Evolutionary conservation across 345 rosid genomes (phyloP).

Genomic region (Corymbia maculata): DNA sequence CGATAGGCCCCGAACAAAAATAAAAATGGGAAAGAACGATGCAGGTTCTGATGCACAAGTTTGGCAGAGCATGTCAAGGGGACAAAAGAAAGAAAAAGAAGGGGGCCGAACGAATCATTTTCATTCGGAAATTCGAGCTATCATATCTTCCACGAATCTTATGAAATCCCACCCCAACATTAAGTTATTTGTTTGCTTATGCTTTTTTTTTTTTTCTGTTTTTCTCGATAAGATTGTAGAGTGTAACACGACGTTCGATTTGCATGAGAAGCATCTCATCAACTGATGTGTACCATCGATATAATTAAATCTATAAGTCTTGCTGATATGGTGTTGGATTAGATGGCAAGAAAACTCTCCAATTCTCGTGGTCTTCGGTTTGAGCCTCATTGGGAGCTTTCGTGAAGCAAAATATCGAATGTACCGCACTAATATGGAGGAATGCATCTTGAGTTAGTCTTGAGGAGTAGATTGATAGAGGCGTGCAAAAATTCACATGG

Average conservation of each 20-base stretch:
- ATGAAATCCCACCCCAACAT: background rate
- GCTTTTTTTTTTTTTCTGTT: background rate
- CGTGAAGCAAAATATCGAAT: background rate
- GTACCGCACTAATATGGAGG: background rate
- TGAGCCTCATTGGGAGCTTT: accelerated
- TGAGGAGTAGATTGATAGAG: accelerated
- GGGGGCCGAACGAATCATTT: background rate
- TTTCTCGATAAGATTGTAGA: background rate
- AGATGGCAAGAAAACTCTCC: background rate
- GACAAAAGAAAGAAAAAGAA: background rate
- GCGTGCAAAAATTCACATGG: accelerated
- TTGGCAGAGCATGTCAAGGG: background rate
- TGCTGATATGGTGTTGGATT: too few relatives aligned
- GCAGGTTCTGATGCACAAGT: background rate
- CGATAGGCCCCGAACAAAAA: background rate
- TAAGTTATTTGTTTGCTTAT: too few relatives aligned
- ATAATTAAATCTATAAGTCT: too few relatives aligned
- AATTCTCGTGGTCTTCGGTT: accelerated
- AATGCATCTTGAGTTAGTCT: background rate
- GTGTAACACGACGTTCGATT: accelerated
- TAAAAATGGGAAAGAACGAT: background rate
- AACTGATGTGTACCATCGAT: too few relatives aligned
- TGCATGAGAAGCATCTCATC: background rate
- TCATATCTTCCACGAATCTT: background rate
- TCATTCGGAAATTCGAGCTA: background rate